Base-by-base conservation (phyloP, 2,329 filamentous ascomycete genomes). In the Alternaria longipes region DNA sequence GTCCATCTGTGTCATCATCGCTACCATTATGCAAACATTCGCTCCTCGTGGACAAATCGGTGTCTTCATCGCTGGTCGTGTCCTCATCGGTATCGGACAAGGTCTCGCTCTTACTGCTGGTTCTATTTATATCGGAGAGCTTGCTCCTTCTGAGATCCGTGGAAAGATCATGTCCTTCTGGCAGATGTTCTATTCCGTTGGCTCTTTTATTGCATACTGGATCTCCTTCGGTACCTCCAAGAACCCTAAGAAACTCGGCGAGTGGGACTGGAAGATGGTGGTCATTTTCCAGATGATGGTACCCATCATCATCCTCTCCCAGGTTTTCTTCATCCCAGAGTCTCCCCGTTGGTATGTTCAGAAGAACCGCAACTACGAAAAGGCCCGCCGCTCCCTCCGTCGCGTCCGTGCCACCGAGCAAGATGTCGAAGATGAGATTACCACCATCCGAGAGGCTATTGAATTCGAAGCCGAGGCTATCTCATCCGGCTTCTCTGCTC, bases 231-330 rank as follows among this genome's bases (percentile, higher is more conserved):
- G 84, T 16, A 87, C 86, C 73, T 83, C 83, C 36, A 82, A 87
- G 70, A 80, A 90, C 76, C 80, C 81, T 44, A 68, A 79, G 42
- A 80, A 68, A 42, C 84, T 91, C 5, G 89, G 89, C 40, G 82
- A 92, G 67, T 91, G 89, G 90, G 89, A 91, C 77, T 91, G 89
- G 89, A 87, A 85, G 69, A 86, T 91, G 81, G 87, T 91, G 14
- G 86, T 91, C 64, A 87, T 92, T 63, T 91, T 91, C 82, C 90
- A 92, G 78, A 82, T 91, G 50, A 76, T 92, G n/a, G 84, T 91
- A 24, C 90, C 90, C 1, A 65, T 84, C 52, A 69, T 91, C 60
- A 89, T 92, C 74, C 79, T 91, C 22, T 65, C 78, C 4, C 83
- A 89, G 36, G 81, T 91, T 14, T 78, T 74, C 66, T 89, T 88